Percentiles rank a stretch among this genome's conserved stretches.
Evolutionary conservation across 257 asterid genomes (phyloP).

Genomic region (Euphrasia confusa): DNA sequence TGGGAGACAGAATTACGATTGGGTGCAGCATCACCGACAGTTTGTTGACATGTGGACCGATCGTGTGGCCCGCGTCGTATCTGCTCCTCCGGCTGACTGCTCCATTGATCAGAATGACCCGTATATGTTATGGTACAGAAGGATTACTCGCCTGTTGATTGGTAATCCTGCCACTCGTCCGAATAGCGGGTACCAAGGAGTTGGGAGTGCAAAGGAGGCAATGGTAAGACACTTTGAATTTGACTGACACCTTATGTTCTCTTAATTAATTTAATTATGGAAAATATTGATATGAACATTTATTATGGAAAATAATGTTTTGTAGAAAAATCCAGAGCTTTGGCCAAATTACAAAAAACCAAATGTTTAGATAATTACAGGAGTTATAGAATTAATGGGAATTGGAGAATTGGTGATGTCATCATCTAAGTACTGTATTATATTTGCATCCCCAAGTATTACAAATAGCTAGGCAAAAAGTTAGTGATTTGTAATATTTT

Average conservation of each 20-base stretch:
- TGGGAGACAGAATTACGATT: slow-evolving; percentile 78
- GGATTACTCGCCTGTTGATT: slow-evolving; percentile 58
- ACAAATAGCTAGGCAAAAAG: too few species aligned
- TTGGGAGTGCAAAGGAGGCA: slow-evolving; percentile 56
- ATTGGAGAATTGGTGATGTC: too few species aligned
- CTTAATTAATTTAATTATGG: neutral
- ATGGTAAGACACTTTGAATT: slow-evolving; percentile 37
- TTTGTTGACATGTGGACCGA: slow-evolving; percentile 67
- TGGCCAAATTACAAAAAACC: too few species aligned
- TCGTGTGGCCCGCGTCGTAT: slow-evolving; percentile 40
- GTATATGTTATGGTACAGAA: slow-evolving; percentile 66
- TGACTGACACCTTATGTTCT: slow-evolving; percentile 15
- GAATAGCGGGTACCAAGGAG: slow-evolving; percentile 51
- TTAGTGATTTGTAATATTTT: too few species aligned
- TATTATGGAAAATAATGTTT: too few species aligned
- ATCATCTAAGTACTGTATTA: too few species aligned
- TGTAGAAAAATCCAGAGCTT: too few species aligned
- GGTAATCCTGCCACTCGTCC: slow-evolving; percentile 70
- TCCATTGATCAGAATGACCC: slow-evolving; percentile 57
- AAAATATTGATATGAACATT: too few species aligned
- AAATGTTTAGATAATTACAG: too few species aligned
- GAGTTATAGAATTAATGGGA: too few species aligned
- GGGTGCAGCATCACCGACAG: slow-evolving; percentile 73
- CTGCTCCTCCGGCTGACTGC: slow-evolving; percentile 41
- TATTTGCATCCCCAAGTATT: too few species aligned